Percentiles rank a stretch among this genome's conserved stretches.
Conservation (phyloP, 495 filamentous ascomycete genomes). For the Pseudoneurospora amorphoporcata region DNA sequence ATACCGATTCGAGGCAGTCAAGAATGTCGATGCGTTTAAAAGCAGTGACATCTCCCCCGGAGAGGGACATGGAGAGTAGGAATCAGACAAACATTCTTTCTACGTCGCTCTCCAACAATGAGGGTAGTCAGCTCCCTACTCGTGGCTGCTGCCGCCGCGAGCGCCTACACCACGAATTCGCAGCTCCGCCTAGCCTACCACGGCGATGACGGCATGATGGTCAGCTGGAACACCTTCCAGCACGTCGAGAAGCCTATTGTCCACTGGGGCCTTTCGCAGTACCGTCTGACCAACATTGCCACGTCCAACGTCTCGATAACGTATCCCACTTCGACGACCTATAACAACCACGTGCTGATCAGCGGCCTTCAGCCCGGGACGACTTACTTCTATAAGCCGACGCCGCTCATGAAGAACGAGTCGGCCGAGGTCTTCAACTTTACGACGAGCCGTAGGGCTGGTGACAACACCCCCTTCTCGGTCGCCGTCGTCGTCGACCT, state of each 20-base stretch:
- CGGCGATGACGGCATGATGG: conserved; percentile 12
- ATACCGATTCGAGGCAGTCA: not conserved
- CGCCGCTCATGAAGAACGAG: not conserved
- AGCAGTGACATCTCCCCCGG: not conserved
- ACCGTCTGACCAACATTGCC: conserved; percentile 16
- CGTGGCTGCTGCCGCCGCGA: not conserved
- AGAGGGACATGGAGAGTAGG: not conserved
- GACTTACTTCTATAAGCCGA: conserved; percentile 38
- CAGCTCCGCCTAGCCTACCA: not conserved
- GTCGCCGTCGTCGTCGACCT: conserved; percentile 44
- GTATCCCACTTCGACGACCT: conserved; percentile 41
- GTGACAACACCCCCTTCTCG: conserved; percentile 36
- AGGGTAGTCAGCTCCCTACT: not conserved
- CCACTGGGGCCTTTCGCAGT: conserved; percentile 25
- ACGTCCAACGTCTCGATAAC: conserved; percentile 35
- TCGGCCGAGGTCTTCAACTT: conserved; percentile 8
- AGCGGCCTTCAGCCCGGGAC: conserved; percentile 35
- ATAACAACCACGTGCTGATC: conserved; percentile 38
- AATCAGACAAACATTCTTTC: not conserved
- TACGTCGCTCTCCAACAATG: not conserved
- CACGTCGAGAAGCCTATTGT: conserved; percentile 32
- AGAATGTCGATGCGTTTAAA: not conserved
- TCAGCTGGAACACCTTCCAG: conserved; percentile 42
- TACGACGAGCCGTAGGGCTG: conserved; percentile 20
- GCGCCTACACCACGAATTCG: not conserved